Evolutionary conservation across 1,284 basidiomycete species (phyloP), one percentile per base, ranked within the genome.

Genomic region (Rhodofomes roseus): DNA sequence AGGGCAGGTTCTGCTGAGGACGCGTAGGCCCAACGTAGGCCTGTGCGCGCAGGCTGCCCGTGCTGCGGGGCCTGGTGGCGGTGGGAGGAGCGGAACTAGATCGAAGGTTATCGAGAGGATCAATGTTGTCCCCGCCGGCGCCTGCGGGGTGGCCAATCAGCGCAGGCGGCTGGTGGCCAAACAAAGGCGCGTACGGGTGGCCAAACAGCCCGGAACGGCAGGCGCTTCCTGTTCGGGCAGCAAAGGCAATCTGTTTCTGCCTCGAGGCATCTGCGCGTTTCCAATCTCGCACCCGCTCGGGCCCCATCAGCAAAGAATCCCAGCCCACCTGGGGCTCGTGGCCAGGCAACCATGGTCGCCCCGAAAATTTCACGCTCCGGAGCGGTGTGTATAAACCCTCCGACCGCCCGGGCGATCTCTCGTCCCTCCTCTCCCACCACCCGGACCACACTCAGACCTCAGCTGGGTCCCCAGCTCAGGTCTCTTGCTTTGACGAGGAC

Each of bases 401-500:
- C 60, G 37, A 37, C 16, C 36, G 2, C 22, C 39, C 9, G 9
- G 34, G 51, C 41, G 31, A 8, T 34, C 44, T 25, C 39, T 25
- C 57, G 63, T 41, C 63, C 63, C 69, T 71, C 69, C 60, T 59
- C 60, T 55, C 57, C 60, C 52, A 60, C 58, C 60, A 55, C 51
- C 55, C 60, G 57, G 58, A 57, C 61, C 58, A 39, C n/a, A 54
- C 46, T 55, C 23, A 56, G 52, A 51, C 55, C 43, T 29, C 51
- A 60, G 56, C 62, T 63, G 39, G 58, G 20, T 22, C 37, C 29
- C 46, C 57, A 55, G 53, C 57, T 48, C 29, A 22, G 37, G 54
- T 51, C 44, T 50, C 53, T 51, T 27, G 55, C 29, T 51, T 39
- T 56, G 54, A 60, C 57, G 46, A 29, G 22, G 23, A 22, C n/a